Base-by-base conservation (phyloP, 768 basidiomycete species). In the Paxillus rubicundulus region DNA sequence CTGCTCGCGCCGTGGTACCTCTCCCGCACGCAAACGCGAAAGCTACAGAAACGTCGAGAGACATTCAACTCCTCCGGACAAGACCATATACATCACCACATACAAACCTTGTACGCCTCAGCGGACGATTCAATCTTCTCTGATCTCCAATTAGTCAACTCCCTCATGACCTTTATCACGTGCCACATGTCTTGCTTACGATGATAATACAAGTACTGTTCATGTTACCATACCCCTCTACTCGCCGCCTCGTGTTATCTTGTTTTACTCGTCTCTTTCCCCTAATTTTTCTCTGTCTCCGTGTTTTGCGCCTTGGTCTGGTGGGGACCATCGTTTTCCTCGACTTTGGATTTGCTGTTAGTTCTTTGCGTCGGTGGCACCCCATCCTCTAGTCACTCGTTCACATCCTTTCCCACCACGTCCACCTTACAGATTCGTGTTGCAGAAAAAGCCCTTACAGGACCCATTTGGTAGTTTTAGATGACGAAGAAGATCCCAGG, bases 171-270 rank as follows among this genome's bases (percentile, higher is more conserved):
- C 57, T 32, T 54, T 40, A 55, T 49, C 57, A 39, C 57, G 24
- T 50, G 63, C 54, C 47, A 54, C 53, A 62, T 58, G 58, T 68
- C 61, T 69, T 67, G 57, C 65, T 67, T 65, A 67, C 61, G 62
- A 66, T 62, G 58, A 61, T 52, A 30, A 45, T 60, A 54, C 61
- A n/a, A n/a, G n/a, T n/a, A 46, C 49, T 57, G 52, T 61, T 53
- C 58, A 57, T 56, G 60, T 59, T 64, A 67, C 54, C 61, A 68
- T 61, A 67, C 65, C 65, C 61, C 55, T 30, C 59, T 55, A 69
- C 59, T 62, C 54, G 58, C 61, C 61, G 49, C 55, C 53, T 59
- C 68, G 45, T 61, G 63, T 57, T 52, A 56, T 65, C 62, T 65
- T 65, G 64, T 67, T 10, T 61, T 65, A 64, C 49, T 61, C 61